These are phyloP conservation scores for Penstemon barbatus DNA, from an alignment of 257 asterid species.

Conservation along the genomic window DNA sequence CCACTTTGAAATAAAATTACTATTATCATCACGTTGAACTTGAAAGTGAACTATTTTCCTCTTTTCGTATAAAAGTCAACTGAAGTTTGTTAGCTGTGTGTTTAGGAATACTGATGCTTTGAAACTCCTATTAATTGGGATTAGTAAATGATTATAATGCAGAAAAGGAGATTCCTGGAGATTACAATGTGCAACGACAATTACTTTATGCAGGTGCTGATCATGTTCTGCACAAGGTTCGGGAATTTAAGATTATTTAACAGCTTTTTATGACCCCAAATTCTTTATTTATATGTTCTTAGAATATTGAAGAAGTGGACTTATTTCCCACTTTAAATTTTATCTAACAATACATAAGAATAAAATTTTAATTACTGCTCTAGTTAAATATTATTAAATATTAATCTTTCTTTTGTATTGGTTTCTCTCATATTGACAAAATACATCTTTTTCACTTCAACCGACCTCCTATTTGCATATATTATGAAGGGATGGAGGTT, in stretches of 20 bases:
- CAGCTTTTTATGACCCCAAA: background rate
- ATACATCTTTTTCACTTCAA: background rate
- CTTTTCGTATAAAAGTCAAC: constrained; percentile 1
- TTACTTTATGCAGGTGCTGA: constrained; percentile 67
- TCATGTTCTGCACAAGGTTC: constrained; percentile 73
- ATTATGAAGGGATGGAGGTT: background rate
- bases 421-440: background rate
- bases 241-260: constrained; percentile 21
- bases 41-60: constrained; percentile 9
- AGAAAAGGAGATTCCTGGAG: constrained; percentile 78
- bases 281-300: constrained; percentile 9
- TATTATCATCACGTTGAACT: constrained; percentile 2
- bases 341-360: background rate
- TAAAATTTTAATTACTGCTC: background rate
- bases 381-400: background rate
- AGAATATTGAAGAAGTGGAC: constrained; percentile 4
- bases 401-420: background rate
- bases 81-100: constrained; percentile 5
- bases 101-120: background rate
- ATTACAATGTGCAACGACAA: constrained; percentile 44
- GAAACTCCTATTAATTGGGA: constrained; percentile 8
- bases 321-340: background rate
- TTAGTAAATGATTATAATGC: constrained; percentile 29
- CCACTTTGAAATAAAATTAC: background rate
- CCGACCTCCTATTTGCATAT: background rate